Conservation (phyloP, 306 rosid species). For the Nissolia schottii region DNA sequence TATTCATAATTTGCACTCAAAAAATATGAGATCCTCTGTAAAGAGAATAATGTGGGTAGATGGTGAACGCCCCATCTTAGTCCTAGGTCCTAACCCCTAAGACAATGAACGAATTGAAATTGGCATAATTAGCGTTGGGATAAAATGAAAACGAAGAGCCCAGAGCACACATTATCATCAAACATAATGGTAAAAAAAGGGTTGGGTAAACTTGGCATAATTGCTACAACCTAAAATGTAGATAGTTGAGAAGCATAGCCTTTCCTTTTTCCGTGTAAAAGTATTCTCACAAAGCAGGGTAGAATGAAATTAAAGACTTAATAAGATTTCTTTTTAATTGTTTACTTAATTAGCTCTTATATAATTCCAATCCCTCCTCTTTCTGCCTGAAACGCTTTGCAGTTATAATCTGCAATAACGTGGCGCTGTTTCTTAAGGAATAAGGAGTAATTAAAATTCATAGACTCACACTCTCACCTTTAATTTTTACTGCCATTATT, state of each 20-base stretch:
- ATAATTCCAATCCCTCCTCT: neutral
- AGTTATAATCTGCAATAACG: neutral
- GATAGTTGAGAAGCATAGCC: neutral
- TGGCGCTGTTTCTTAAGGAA: neutral
- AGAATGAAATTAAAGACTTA: neutral
- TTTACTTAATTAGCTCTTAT: neutral
- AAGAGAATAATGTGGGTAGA: too few relatives aligned
- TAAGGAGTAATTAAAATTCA: neutral
- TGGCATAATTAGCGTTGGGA: neutral
- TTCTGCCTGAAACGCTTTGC: neutral
- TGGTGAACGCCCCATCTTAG: too few relatives aligned
- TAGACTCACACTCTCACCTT: neutral
- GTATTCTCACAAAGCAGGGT: neutral
- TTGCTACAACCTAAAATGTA: neutral
- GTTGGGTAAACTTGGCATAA: neutral
- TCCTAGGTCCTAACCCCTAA: too few relatives aligned
- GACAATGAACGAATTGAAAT: too few relatives aligned
- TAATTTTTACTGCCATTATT: neutral
- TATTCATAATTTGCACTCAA: too few relatives aligned
- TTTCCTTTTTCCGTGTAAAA: neutral
- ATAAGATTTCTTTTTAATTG: neutral
- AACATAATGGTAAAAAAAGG: neutral
- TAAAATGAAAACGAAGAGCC: neutral
- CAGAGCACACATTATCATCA: neutral
- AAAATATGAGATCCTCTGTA: too few relatives aligned